Evolutionary conservation across 2,329 filamentous ascomycete species (phyloP).

Genomic region (Trichoderma koningii): DNA sequence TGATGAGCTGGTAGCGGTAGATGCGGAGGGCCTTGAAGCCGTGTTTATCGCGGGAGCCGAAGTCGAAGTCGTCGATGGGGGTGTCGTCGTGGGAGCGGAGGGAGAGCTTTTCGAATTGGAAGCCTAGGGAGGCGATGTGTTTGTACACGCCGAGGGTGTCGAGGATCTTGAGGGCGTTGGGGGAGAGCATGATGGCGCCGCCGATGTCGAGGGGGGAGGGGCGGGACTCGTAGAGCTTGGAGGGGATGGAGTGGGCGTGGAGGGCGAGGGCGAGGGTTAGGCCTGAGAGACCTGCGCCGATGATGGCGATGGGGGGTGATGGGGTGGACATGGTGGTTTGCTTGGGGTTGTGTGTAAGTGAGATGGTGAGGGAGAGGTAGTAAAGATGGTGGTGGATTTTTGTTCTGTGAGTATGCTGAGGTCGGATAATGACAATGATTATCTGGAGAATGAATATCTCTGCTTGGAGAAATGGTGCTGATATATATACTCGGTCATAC

Average conservation of each 20-base stretch:
- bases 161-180: constrained; percentile 58
- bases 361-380: background rate
- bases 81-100: constrained; percentile 45
- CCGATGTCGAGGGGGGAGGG: constrained; percentile 49
- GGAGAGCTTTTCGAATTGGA: constrained; percentile 53
- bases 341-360: background rate
- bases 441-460: background rate
- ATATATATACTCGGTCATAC: constrained; percentile 4
- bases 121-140: constrained; percentile 48
- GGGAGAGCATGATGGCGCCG: constrained; percentile 61
- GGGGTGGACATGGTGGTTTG: constrained; percentile 8
- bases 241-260: constrained; percentile 52
- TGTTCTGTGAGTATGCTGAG: background rate
- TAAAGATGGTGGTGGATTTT: background rate
- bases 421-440: background rate
- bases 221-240: constrained; percentile 55
- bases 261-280: constrained; percentile 58
- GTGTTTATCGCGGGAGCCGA: constrained; percentile 51
- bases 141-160: constrained; percentile 53
- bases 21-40: constrained; percentile 57
- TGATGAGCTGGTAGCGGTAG: constrained; percentile 54
- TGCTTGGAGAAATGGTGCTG: background rate
- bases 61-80: constrained; percentile 47
- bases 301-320: constrained; percentile 35
- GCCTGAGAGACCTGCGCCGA: constrained; percentile 47